Conservation (phyloP, 495 filamentous ascomycete species). For the Thozetella sp. region DNA sequence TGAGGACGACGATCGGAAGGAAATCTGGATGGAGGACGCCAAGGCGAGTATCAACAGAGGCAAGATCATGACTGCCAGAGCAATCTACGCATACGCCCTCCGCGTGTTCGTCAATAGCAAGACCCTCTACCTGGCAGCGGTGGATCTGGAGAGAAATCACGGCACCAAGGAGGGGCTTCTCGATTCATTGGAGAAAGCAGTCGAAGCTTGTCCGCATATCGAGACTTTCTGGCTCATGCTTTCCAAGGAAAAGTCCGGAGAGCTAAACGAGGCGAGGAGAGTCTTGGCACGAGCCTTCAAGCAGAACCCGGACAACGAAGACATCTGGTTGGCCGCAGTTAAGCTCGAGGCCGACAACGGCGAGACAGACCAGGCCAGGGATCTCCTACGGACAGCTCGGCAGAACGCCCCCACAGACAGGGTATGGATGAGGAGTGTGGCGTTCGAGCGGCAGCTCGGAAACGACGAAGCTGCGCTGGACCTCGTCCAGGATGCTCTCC, state of each 20-base stretch:
- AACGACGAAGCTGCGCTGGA: conserved; percentile 80
- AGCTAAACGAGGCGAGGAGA: conserved; percentile 79
- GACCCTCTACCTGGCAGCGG: conserved; percentile 84
- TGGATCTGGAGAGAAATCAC: conserved; percentile 89
- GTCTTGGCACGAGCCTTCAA: conserved; percentile 88
- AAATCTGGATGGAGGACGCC: conserved; percentile 94
- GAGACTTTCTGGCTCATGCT: conserved; percentile 97
- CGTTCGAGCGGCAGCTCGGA: conserved; percentile 84
- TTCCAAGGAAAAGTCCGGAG: conserved; percentile 85
- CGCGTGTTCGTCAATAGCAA: conserved; percentile 84
- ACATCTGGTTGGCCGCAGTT: conserved; percentile 95
- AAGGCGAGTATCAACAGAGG: conserved; percentile 74
- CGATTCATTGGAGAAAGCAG: conserved; percentile 87
- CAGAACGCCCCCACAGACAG: conserved; percentile 89
- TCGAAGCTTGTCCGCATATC: conserved; percentile 86
- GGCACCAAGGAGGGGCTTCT: conserved; percentile 82
- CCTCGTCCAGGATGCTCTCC: conserved; percentile 83
- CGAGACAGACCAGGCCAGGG: conserved; percentile 76
- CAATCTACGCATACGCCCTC: conserved; percentile 89
- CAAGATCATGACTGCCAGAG: conserved; percentile 85
- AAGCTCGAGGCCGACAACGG: conserved; percentile 90
- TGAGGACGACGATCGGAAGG: conserved; percentile 95
- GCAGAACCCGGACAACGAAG: conserved; percentile 92
- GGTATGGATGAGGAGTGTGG: conserved; percentile 94
- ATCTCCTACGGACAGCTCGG: conserved; percentile 78